Base-by-base conservation (phyloP, 2,329 filamentous ascomycete genomes). In the Esteya vermicola region DNA sequence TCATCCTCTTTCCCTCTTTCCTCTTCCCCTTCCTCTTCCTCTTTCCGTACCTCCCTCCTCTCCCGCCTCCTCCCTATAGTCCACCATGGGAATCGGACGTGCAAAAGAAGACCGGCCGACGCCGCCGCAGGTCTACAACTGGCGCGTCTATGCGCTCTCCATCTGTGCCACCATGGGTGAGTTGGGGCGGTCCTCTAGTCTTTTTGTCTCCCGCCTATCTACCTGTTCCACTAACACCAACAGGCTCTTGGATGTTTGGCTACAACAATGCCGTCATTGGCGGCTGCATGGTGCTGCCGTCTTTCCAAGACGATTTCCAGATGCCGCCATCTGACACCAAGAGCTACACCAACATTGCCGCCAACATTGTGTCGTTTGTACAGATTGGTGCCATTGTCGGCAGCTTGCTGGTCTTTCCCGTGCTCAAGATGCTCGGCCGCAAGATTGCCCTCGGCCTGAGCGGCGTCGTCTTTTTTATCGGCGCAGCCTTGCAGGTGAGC, bases 311-410 rank as follows among this genome's bases (percentile, higher is more conserved):
- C 6, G 35, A 30, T 6, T 37, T 37, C 27, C 18, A 30, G 18
- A 25, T 37, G 25, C 35, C 35, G 18, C 7, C 16, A 10, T 22
- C 26, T 7, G 26, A 9, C 25, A 30, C 7, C 13, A 3, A 25
- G 5, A 12, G 35, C 35, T 37, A 37, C 26, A 30, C 35, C 3
- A 20, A 5, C 35, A 27, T 37, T 14, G 27, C 35, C 9, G 20
- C 35, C 35, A 37, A 37, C 35, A 37, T 37, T 37, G 35, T 37
- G 4, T 37, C 35, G 26, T 26, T 37, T 26, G 22, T 37, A 26
- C 35, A 37, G 35, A 22, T 37, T 20, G 35, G 35, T 20, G 35
- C 35, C 26, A 37, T 37, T 10, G 25, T 22, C 19, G 35, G 35
- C 26, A 37, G 35, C 19, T 26, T 37, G 26, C 12, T 37, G 26